These are phyloP conservation scores for Elongisporangium senticosum DNA, from an alignment of 352 stramenopile genomes.

Conservation along the genomic window DNA sequence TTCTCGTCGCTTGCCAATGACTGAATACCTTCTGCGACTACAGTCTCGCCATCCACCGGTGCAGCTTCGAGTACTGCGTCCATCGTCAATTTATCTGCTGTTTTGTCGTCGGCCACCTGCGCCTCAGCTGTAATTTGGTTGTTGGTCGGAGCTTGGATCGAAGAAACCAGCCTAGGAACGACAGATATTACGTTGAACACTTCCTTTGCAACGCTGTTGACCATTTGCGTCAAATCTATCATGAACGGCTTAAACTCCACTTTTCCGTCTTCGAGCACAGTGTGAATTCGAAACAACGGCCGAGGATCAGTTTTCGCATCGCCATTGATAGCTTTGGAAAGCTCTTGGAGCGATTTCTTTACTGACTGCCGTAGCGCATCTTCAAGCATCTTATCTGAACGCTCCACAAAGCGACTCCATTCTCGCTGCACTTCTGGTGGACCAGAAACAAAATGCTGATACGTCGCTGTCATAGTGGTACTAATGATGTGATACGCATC, in stretches of 20 bases:
- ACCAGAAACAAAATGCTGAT: constrained; percentile 86
- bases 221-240: constrained; percentile 91
- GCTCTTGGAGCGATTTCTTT: constrained; percentile 92
- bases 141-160: constrained; percentile 19
- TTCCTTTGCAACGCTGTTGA: constrained; percentile 93
- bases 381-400: constrained; percentile 89
- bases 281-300: constrained; percentile 90
- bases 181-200: constrained; percentile 93
- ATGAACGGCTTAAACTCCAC: constrained; percentile 94
- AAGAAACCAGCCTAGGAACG: constrained; percentile 79
- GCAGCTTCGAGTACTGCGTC: not conserved
- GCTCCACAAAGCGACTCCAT: constrained; percentile 88
- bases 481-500: constrained; percentile 83
- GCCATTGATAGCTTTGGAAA: constrained; percentile 92
- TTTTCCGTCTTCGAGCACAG: constrained; percentile 90
- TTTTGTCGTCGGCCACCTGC: not conserved
- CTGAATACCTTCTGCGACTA: constrained; percentile 4
- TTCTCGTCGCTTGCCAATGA: constrained; percentile 9
- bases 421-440: constrained; percentile 89
- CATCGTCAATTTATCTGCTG: constrained; percentile 1
- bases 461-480: constrained; percentile 89
- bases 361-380: constrained; percentile 88
- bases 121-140: constrained; percentile 17
- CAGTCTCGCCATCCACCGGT: constrained; percentile 10
- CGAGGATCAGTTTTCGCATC: constrained; percentile 89